Base-by-base conservation (phyloP, 805 yeast species). In the Suhomyces vadensis region DNA sequence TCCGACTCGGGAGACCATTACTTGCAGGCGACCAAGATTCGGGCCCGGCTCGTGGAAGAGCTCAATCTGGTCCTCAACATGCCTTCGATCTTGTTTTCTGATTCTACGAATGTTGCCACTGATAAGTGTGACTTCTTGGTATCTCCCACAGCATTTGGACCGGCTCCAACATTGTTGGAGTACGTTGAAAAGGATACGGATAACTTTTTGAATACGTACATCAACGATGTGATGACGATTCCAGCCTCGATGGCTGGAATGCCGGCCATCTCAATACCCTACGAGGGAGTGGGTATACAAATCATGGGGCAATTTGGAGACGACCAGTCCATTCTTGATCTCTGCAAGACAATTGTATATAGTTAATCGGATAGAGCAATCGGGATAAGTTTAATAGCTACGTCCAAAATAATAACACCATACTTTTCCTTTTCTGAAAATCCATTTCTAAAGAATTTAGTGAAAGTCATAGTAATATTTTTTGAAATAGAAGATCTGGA, bases 201-300 rank as follows among this genome's bases (percentile, higher is more conserved):
- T 7, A 67, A 75, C 35, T 76, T 85, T 2, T 71, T 85, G 3
- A 79, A 79, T 37, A 76, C 84, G 13, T 90, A 86, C 54, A 71
- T 84, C 42, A 87, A 89, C 61, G 99, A 94, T 63, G 80, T 86
- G 0, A 74, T 90, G 44, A 88, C 97, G 0, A 85, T 90, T 4
- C 97, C 99, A 0, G 86, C 94, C 31, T 90, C 96, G 1, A 65
- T 95, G 46, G 95, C 96, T 0, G 98, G 98, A 0, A 61, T 92
- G 1, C 99, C 99, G 0, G 80, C 96, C 0, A 74, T 92, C 8
- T 77, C 85, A 1, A 67, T 91, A 2, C 99, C 99, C 0, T 73
- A 75, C 53, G 55, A 50, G 5, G 46, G 46, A 1, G 56, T 56
- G 1, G 96, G 96, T 0, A 68, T 94, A 21, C 98, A 95, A 58